A percentile compares a stretch with the other conserved stretches of the same genome.
phyloP scores from a whole-genome alignment of 331 rosid species.

The Dryas integrifolia region DNA sequence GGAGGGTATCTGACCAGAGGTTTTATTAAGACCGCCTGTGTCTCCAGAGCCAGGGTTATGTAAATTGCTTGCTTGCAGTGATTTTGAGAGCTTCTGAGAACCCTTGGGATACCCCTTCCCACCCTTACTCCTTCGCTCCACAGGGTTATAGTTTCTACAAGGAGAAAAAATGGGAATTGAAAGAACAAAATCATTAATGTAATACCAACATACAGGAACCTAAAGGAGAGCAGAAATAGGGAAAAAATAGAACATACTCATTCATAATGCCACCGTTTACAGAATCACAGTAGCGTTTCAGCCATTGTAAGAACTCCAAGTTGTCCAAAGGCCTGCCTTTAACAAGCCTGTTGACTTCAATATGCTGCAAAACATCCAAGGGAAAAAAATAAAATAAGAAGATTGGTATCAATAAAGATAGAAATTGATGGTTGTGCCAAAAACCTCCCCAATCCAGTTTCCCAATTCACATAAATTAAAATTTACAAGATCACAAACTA shows the following conservation, averaged over 20 bases:
- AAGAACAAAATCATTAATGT: not conserved
- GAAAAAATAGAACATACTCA: slow-evolving; percentile 54
- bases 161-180: slow-evolving; percentile 3
- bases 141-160: slow-evolving; percentile 79
- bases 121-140: slow-evolving; percentile 74
- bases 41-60: slow-evolving; percentile 52
- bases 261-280: slow-evolving; percentile 98
- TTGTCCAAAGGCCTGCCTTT: slow-evolving; percentile 97
- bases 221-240: not conserved
- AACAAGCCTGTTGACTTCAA: slow-evolving; percentile 93
- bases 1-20: slow-evolving; percentile 44
- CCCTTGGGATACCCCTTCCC: slow-evolving; percentile 67
- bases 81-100: slow-evolving; percentile 58
- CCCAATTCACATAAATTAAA: not conserved
- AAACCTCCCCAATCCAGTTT: not conserved
- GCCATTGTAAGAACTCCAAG: slow-evolving; percentile 95
- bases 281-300: slow-evolving; percentile 97
- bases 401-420: slow-evolving; percentile 22
- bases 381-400: not conserved
- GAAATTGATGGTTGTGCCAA: slow-evolving; percentile 4
- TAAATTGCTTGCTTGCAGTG: slow-evolving; percentile 61
- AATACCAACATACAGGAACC: not conserved
- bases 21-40: slow-evolving; percentile 40
- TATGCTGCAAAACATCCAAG: slow-evolving; percentile 55
- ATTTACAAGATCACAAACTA: not conserved